Base-by-base conservation (phyloP, 2,329 filamentous ascomycete species). In the Boeremia lycopersici region DNA sequence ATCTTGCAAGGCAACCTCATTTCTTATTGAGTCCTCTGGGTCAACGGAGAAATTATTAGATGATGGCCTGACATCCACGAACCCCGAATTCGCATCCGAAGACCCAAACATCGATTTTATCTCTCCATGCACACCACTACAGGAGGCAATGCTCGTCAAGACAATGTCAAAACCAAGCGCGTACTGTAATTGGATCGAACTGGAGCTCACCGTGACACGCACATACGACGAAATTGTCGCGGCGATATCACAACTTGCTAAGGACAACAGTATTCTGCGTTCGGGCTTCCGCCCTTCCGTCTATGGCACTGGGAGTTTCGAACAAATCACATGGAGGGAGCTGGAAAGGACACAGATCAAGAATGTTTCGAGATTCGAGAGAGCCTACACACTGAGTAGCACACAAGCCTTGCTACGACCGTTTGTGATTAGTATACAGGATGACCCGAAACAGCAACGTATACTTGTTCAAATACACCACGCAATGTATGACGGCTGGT, bases 401-500 rank as follows among this genome's bases (percentile, higher is more conserved):
- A 64, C 72, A 3, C 61, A 75, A 6, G 75, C 76, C 31, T 63
- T 84, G 12, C 76, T 90, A 2, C 77, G 78, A 28, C 90, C 91
- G 0, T 77, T 93, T 12, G 75, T 72, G 13, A 74, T 91, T n/a
- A 82, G 90, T 55, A 74, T 92, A 1, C 62, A 56, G 23, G 44
- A 56, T 13, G 45, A 29, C 11, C 63, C 11, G 43, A 60, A 47
- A 29, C 46, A 7, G 15, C 61, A 15, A 44, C 68, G 4, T 51
- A 59, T 42, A 29, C 62, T 77, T 4, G 71, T 90, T 39, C 80
- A 88, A 11, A 78, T 96, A 0, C 92, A 96, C 69, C 93, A 97
- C 74, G 86, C 90, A 0, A 72, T 96, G 1, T 97, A 96, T 68
- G 93, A 97, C 72, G 93, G 92, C n/a, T 97, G 93, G 93, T 93